Conservation (phyloP, 306 rosid species). For the Citrullus mucosospermus region DNA sequence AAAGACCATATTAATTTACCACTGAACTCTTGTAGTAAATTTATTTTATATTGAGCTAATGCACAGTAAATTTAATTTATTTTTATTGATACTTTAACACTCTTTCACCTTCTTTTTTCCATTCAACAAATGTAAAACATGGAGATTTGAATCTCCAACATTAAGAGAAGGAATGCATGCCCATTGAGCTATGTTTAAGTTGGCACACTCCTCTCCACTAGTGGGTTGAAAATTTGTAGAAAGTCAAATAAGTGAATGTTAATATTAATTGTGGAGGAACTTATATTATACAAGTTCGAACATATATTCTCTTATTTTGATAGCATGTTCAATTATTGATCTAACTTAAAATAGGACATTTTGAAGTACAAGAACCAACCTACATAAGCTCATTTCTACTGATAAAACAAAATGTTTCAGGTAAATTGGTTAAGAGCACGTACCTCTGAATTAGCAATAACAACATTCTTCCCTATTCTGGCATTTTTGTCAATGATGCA, state of each 20-base stretch:
- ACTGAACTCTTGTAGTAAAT: background rate
- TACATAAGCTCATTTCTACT: background rate
- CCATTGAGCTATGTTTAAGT: too few species aligned
- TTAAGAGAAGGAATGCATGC: background rate
- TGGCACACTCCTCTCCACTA: background rate
- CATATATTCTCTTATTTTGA: background rate
- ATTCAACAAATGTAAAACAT: too few species aligned
- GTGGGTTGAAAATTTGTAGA: background rate
- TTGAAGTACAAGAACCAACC: background rate
- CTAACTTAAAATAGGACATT: background rate
- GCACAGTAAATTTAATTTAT: too few species aligned
- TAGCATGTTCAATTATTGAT: too few species aligned
- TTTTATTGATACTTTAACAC: background rate
- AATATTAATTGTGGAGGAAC: background rate
- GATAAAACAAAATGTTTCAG: background rate
- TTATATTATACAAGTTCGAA: too few species aligned
- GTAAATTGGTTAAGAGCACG: background rate
- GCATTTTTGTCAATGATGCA: slow-evolving; percentile 95
- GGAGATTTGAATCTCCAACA: too few species aligned
- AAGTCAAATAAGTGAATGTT: background rate
- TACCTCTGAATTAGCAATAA: slow-evolving; percentile 71
- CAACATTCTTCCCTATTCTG: slow-evolving; percentile 69
- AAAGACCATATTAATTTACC: too few species aligned
- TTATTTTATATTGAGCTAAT: too few species aligned
- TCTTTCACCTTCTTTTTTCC: too few species aligned